Base-by-base conservation (phyloP, 2,329 filamentous ascomycete genomes). In the Bipolaris zeicola region DNA sequence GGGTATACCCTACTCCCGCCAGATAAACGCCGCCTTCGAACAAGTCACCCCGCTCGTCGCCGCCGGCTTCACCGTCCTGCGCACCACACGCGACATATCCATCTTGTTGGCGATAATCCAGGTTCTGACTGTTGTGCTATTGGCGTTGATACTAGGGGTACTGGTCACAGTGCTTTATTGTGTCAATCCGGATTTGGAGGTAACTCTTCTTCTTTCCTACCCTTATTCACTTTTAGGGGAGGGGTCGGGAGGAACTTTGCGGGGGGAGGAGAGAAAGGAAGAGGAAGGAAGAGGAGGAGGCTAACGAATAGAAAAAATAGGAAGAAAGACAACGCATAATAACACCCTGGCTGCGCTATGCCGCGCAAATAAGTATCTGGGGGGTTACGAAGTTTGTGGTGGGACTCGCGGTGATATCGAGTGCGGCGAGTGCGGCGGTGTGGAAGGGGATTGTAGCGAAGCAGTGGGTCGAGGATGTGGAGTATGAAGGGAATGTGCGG, bases 21-120 rank as follows among this genome's bases (percentile, higher is more conserved):
- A 83, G 59, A 83, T 83, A 62, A 78, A 82, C 63, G 72, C 78
- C 2, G 81, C 81, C 36, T 82, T 83, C 67, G 78, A 81, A 57
- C 79, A 83, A 71, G 81, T 84, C 26, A 82, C 80, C 0, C 81
- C 82, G 0, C 78, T 84, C 4, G 81, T 83, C 3, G 79, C 78
- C 1, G 77, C 77, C 0, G 80, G 78, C 22, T 83, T 79, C 71
- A 71, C 81, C 60, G 78, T 83, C 24, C 73, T 83, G 1, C 74
- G 77, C 53, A 83, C 81, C 0, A 82, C 78, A 7, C 79, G 79
- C 55, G 80, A 83, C 62, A 82, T 83, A 46, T 78, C 79, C 1
- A 76, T 82, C 45, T 55, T 82, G 1, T 74, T 83, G 6, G 78
- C 80, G 0, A 73, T 72, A 5, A 79, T 83, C 44, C 80, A 83